phyloP scores from a whole-genome alignment of 2,329 filamentous ascomycete species.

The Aspergillus caelatus region DNA sequence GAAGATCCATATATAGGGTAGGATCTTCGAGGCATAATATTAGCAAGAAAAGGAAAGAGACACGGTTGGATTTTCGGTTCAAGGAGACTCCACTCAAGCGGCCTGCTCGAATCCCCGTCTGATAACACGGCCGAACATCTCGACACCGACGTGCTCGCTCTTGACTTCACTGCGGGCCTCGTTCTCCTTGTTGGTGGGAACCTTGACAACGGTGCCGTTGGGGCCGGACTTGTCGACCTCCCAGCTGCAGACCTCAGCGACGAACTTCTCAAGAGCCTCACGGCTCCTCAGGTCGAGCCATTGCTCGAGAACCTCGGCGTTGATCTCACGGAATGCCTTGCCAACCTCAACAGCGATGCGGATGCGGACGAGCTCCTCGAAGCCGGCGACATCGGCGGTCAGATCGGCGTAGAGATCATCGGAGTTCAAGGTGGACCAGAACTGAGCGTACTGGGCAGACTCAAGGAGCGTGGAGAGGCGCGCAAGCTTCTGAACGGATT shows the following conservation, averaged over 20 bases:
- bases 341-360: constrained; percentile 86
- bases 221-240: constrained; percentile 62
- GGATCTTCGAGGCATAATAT: constrained; percentile 16
- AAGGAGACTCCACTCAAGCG: constrained; percentile 48
- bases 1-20: constrained; percentile 5
- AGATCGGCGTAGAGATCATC: constrained; percentile 96
- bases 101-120: constrained; percentile 84
- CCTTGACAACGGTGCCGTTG: constrained; percentile 59
- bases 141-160: constrained; percentile 78
- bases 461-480: constrained; percentile 84
- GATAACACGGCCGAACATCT: constrained; percentile 66
- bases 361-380: constrained; percentile 90
- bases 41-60: constrained; percentile 18
- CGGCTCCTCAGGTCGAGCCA: constrained; percentile 72
- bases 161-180: constrained; percentile 96
- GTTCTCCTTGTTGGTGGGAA: constrained; percentile 94
- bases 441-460: constrained; percentile 83
- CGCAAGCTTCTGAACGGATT: constrained; percentile 87
- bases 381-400: constrained; percentile 89
- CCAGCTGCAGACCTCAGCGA: constrained; percentile 86
- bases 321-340: constrained; percentile 75
- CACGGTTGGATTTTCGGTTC: neutral
- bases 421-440: constrained; percentile 90
- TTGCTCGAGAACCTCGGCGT: constrained; percentile 67
- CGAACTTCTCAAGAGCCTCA: constrained; percentile 73